Evolutionary conservation across 352 stramenopile genomes (phyloP).

Genomic region (Elongisporangium anandrum): DNA sequence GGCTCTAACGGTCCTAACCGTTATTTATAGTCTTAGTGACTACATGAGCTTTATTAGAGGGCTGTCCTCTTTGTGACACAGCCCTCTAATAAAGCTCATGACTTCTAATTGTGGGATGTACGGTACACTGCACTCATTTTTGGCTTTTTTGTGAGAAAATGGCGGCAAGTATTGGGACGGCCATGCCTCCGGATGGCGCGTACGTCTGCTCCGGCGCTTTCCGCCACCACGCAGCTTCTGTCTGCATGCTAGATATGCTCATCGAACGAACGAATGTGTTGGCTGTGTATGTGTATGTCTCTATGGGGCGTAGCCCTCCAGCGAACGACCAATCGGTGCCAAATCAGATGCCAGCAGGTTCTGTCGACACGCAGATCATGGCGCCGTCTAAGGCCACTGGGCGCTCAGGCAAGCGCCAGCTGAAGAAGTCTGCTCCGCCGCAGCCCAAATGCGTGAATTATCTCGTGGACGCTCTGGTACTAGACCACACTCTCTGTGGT

Average conservation of each 20-base stretch:
- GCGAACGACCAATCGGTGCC: neutral
- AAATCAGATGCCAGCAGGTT: neutral
- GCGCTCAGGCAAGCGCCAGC: neutral
- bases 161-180: slow-evolving; percentile 22
- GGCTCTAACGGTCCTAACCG: no score
- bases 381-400: neutral
- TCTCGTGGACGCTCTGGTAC: slow-evolving; percentile 61
- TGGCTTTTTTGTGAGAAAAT: slow-evolving; percentile 6
- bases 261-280: neutral
- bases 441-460: slow-evolving; percentile 40
- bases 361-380: neutral
- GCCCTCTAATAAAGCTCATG: no score
- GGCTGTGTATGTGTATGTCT: neutral
- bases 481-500: neutral
- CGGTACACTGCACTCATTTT: neutral
- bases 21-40: no score
- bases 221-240: neutral
- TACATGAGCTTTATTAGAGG: no score
- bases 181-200: slow-evolving; percentile 11
- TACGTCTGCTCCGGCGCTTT: slow-evolving; percentile 3
- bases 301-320: neutral
- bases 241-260: neutral
- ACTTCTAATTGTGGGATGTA: neutral
- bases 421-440: slow-evolving; percentile 8
- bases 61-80: no score